Conservation (phyloP, 2,329 filamentous ascomycete genomes). For the Stagonosporopsis chrysanthemi region DNA sequence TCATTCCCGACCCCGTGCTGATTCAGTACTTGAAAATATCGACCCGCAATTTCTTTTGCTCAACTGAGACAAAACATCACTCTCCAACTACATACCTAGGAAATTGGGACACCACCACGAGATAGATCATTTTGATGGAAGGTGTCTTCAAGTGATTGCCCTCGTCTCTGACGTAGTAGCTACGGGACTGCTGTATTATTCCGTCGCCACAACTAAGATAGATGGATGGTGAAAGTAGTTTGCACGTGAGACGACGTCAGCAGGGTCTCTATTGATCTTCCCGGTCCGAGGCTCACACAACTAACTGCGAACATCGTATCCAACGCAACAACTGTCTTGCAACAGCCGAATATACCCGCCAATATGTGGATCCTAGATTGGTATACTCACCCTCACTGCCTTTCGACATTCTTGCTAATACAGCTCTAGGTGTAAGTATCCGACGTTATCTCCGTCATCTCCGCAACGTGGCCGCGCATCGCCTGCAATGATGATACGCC, state of each 20-base stretch:
- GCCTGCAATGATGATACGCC: not conserved
- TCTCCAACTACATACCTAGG: not conserved
- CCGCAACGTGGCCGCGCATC: slow-evolving; percentile 2
- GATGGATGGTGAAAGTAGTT: not conserved
- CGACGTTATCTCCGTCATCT: slow-evolving; percentile 9
- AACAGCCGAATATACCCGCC: too few species aligned
- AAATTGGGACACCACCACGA: not conserved
- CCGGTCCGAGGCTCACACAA: slow-evolving; percentile 1
- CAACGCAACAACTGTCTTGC: not conserved
- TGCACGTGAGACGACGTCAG: slow-evolving; percentile 20
- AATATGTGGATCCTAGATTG: slow-evolving; percentile 93
- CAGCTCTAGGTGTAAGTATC: slow-evolving; percentile 42
- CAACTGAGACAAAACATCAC: not conserved
- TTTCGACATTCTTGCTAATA: slow-evolving; percentile 19
- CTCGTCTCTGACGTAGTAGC: too few species aligned
- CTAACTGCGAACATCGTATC: not conserved
- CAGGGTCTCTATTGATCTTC: slow-evolving; percentile 15
- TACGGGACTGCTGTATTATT: too few species aligned
- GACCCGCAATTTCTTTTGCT: not conserved
- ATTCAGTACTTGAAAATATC: not conserved
- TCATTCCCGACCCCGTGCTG: too few species aligned
- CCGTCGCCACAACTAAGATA: too few species aligned
- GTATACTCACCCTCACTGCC: slow-evolving; percentile 53
- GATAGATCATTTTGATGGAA: not conserved
- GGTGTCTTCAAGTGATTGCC: not conserved